A percentile compares a stretch with the other conserved stretches of the same genome.
Conservation (phyloP, 257 asterid genomes). For the Osmanthus fragrans region DNA sequence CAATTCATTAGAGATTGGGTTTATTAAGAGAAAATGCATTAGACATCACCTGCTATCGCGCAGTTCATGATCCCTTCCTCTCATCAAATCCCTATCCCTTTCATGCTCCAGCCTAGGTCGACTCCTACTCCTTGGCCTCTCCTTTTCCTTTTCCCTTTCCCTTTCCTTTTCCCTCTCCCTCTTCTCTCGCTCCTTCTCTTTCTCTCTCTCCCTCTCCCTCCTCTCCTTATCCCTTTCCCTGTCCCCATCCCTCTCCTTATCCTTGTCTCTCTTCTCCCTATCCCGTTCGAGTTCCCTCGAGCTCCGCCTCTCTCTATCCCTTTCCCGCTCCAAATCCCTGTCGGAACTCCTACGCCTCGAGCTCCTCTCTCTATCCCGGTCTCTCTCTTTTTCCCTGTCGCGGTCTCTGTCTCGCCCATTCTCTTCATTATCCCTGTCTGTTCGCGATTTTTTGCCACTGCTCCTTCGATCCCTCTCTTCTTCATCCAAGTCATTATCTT, state of each 20-base stretch:
- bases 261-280: conserved; percentile 29
- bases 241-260: conserved; percentile 30
- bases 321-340: conserved; percentile 41
- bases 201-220: conserved; percentile 29
- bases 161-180: conserved; percentile 27
- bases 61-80: conserved; percentile 62
- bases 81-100: conserved; percentile 57
- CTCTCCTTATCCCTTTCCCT: conserved; percentile 40
- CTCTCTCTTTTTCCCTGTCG: conserved; percentile 45
- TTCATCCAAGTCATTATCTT: conserved; percentile 53
- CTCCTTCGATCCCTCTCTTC: conserved; percentile 70
- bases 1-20: not conserved
- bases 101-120: conserved; percentile 63
- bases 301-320: conserved; percentile 50
- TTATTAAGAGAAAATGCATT: conserved; percentile 6
- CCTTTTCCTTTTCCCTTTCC: conserved; percentile 39
- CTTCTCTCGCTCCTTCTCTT: conserved; percentile 13
- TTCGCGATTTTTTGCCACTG: conserved; percentile 71
- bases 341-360: conserved; percentile 61
- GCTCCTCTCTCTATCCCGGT: conserved; percentile 60
- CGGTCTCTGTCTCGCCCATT: conserved; percentile 49
- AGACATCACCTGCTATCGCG: conserved; percentile 80
- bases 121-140: conserved; percentile 74
- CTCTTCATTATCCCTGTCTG: conserved; percentile 35
- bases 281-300: conserved; percentile 35